Evolutionary conservation across 208 protist species (phyloP), one percentile per base, ranked within the genome.

Genomic region (Trypanosoma rangeli): DNA sequence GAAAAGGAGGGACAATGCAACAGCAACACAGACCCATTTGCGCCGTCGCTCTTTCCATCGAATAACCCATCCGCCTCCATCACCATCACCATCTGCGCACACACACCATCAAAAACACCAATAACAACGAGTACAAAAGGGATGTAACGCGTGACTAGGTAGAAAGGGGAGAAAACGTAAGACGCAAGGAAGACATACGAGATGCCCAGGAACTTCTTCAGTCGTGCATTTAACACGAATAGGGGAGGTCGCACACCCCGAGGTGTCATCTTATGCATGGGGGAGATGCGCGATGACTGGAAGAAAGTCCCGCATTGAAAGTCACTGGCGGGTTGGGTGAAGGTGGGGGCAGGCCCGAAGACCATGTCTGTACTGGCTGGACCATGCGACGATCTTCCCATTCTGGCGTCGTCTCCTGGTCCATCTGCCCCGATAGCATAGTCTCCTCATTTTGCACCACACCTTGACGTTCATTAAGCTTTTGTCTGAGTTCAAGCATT

Each of bases 401-500:
- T 20, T 20, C 33, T 33, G 9, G 18, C 20, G 16, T 1, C 5
- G 39, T 13, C 29, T 22, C 50, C 20, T 35, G 20, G 35, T 31
- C 20, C n/a, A 24, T 22, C 16, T 73, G 31, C 49, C 31, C 39
- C 42, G 49, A 26, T 5, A 24, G 8, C 29, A 44, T 29, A 1
- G 33, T 52, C 22, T 68, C 67, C 12, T 69, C 37, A 29, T 37
- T 46, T 31, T 62, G 53, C 28, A 24, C 15, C 10, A 20, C 20
- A 20, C 64, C 20, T 60, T 70, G 37, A 29, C 44, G 29, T 8
- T 68, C 54, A 44, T 72, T 33, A 24, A 80, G 55, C 31, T 59
- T 48, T 29, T 64, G 66, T 52, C 49, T 54, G 22, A 82, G 56
- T 18, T 72, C 65, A 42, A 83, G 33, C n/a, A 89, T 67, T 62